Evolutionary conservation across 306 rosid genomes (phyloP).

Genomic region (Trifolium dubium): DNA sequence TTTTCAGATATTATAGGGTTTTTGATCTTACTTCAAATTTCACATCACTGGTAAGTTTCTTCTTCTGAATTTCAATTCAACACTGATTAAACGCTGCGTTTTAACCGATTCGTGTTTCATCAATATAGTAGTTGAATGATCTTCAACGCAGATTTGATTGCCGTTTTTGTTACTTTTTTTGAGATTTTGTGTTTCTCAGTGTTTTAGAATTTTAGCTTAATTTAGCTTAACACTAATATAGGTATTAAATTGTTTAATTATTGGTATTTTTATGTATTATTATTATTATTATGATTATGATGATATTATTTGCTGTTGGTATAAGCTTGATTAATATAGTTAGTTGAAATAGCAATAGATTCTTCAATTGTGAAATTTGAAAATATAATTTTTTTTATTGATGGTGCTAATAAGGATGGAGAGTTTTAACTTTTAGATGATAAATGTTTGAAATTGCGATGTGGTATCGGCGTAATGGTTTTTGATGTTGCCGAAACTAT

Average conservation of each 20-base stretch:
- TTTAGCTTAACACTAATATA: conserved; percentile 1
- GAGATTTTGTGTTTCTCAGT: conserved; percentile 9
- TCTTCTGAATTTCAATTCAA: conserved; percentile 2
- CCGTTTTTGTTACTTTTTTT: conserved; percentile 6
- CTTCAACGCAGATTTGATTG: conserved; percentile 35
- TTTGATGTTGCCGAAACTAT: not conserved
- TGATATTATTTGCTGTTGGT: no score
- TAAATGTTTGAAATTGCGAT: not conserved
- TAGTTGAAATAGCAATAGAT: not conserved
- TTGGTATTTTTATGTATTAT: not conserved
- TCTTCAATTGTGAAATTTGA: conserved; percentile 26
- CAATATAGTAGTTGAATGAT: conserved; percentile 14
- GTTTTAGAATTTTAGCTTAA: conserved; percentile 18
- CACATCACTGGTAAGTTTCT: conserved; percentile 57
- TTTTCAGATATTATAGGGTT: conserved; percentile 62
- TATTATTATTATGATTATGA: not conserved
- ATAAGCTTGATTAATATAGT: conserved; percentile 49
- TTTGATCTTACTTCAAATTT: conserved; percentile 62
- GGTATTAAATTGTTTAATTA: not conserved
- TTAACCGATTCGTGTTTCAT: conserved; percentile 20
- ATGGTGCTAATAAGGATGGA: conserved; percentile 37
- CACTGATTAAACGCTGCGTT: conserved; percentile 29
- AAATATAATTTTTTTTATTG: conserved; percentile 32
- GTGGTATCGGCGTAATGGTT: not conserved
- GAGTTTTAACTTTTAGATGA: not conserved